Evolutionary conservation across 139 green algal genomes (phyloP).

Genomic region (Chloropicon primus): DNA sequence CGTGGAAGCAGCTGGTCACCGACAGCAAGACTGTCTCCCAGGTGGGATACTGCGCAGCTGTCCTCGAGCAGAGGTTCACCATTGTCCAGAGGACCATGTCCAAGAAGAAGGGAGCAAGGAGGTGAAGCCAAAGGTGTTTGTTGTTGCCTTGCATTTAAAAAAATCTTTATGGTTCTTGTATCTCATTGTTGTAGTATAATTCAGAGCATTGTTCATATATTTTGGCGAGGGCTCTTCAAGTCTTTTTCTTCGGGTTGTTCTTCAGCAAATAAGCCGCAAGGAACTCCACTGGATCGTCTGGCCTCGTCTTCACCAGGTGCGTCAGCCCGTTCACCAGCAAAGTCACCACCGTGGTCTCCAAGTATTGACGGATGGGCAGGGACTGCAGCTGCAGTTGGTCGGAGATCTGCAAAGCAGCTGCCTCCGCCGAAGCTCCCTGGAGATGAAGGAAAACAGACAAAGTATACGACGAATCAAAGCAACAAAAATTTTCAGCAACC

Average conservation of each 20-base stretch:
- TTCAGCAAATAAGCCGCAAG: constrained; percentile 60
- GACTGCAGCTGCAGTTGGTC: not conserved
- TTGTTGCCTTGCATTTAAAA: no score
- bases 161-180: no score
- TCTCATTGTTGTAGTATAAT: no score
- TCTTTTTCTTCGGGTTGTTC: constrained; percentile 47
- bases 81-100: not conserved
- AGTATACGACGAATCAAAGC: no score
- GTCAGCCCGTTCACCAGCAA: constrained; percentile 66
- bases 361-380: not conserved
- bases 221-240: no score
- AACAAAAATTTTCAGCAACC: no score
- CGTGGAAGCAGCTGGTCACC: not conserved
- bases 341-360: constrained; percentile 54
- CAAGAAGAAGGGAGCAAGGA: not conserved
- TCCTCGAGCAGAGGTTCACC: not conserved
- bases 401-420: not conserved
- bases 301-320: constrained; percentile 54
- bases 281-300: constrained; percentile 63
- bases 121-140: no score
- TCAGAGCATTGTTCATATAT: no score
- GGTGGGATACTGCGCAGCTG: not conserved
- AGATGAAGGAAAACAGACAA: no score
- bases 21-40: not conserved
- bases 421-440: not conserved